Evolutionary conservation across 2,329 filamentous ascomycete genomes (phyloP).

Genomic region (Pseudocercospora ulei): DNA sequence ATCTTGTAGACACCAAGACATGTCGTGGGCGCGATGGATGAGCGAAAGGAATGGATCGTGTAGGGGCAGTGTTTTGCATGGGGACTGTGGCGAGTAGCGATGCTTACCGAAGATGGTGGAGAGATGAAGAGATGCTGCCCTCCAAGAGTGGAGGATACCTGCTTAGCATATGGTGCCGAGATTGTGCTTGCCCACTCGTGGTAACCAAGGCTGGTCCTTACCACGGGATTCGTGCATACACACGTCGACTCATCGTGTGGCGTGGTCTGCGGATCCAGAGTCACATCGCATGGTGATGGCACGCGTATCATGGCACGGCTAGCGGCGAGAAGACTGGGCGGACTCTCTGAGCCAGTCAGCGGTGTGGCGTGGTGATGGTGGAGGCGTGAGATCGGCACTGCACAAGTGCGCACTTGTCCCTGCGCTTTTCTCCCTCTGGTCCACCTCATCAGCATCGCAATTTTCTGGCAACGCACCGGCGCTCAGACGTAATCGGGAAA

Average conservation of each 20-base stretch:
- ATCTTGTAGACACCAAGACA: conserved; percentile 17
- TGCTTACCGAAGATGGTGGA: too few relatives aligned
- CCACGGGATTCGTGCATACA: not conserved
- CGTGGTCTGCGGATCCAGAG: not conserved
- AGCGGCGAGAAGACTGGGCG: not conserved
- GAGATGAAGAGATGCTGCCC: not conserved
- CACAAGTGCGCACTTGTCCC: too few relatives aligned
- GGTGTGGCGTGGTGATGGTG: too few relatives aligned
- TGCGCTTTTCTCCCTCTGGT: too few relatives aligned
- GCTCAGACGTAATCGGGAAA: too few relatives aligned
- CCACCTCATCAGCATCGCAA: too few relatives aligned
- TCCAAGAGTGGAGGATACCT: not conserved
- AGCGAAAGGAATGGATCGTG: conserved; percentile 7
- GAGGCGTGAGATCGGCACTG: too few relatives aligned
- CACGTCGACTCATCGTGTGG: not conserved
- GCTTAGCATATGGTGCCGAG: not conserved
- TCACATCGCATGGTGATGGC: not conserved
- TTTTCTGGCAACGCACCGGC: too few relatives aligned
- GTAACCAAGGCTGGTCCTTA: too few relatives aligned
- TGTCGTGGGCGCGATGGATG: conserved; percentile 7
- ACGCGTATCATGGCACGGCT: conserved; percentile 3
- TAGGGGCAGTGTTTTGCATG: conserved; percentile 8
- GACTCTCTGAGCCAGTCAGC: not conserved
- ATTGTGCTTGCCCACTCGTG: not conserved
- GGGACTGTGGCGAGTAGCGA: too few relatives aligned